A percentile compares a stretch with the other conserved stretches of the same genome.
These are phyloP conservation scores for Grifola frondosa DNA, from an alignment of 1,284 basidiomycete species.

Conservation along the genomic window DNA sequence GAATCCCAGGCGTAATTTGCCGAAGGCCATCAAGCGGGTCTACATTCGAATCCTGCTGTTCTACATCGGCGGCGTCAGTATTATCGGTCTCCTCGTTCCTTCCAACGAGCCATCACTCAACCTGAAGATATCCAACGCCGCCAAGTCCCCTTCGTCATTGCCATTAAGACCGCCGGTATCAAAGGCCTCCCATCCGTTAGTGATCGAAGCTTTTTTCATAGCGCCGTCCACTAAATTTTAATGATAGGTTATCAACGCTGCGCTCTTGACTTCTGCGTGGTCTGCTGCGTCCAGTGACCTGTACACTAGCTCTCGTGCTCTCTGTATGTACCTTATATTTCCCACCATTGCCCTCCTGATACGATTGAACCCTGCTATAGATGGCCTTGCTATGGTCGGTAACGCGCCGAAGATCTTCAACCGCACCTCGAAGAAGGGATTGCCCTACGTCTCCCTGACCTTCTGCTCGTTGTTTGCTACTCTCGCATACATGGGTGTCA, in stretches of 20 bases:
- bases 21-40: constrained; percentile 64
- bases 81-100: constrained; percentile 79
- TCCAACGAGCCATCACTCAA: constrained; percentile 60
- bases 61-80: constrained; percentile 57
- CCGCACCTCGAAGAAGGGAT: constrained; percentile 65
- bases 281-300: constrained; percentile 84
- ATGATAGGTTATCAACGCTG: constrained; percentile 78
- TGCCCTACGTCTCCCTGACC: constrained; percentile 76
- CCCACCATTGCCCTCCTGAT: too few relatives aligned
- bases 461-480: constrained; percentile 68
- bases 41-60: constrained; percentile 75
- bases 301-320: constrained; percentile 79
- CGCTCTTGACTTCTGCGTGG: constrained; percentile 82
- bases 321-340: constrained; percentile 52
- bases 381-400: constrained; percentile 75
- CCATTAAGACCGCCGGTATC: constrained; percentile 74
- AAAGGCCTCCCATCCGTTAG: constrained; percentile 71
- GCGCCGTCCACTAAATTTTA: not conserved
- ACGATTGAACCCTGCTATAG: constrained; percentile 34
- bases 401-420: constrained; percentile 80
- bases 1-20: constrained; percentile 67
- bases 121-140: constrained; percentile 56
- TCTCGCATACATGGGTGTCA: constrained; percentile 73
- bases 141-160: constrained; percentile 81
- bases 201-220: constrained; percentile 10